phyloP scores from a whole-genome alignment of 805 yeast species.

The Wickerhamiella siamensis region DNA sequence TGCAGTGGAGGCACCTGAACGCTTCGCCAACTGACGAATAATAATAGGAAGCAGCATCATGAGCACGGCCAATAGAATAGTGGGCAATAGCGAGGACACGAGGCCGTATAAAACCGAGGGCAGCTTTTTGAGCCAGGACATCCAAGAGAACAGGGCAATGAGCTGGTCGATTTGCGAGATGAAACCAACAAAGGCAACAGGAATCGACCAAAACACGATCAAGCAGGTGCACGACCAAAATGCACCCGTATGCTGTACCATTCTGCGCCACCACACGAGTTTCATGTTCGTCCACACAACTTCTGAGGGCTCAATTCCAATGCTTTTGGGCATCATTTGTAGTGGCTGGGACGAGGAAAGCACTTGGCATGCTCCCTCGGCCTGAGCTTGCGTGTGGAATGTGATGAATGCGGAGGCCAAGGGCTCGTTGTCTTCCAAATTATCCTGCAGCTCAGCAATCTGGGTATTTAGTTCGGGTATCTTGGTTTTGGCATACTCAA shows the following conservation, averaged over 20 bases:
- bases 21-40: slow-evolving; percentile 60
- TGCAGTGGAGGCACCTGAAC: slow-evolving; percentile 55
- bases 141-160: slow-evolving; percentile 34
- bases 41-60: slow-evolving; percentile 81
- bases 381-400: slow-evolving; percentile 71
- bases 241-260: slow-evolving; percentile 43
- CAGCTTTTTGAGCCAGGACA: slow-evolving; percentile 59
- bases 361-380: slow-evolving; percentile 76
- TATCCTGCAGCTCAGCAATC: slow-evolving; percentile 43
- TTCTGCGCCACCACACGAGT: slow-evolving; percentile 41
- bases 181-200: slow-evolving; percentile 94
- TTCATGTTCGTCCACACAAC: slow-evolving; percentile 70
- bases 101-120: slow-evolving; percentile 63
- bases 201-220: slow-evolving; percentile 88
- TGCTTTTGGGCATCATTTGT: slow-evolving; percentile 33
- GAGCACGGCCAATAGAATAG: slow-evolving; percentile 62
- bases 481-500: slow-evolving; percentile 54
- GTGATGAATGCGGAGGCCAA: slow-evolving; percentile 73
- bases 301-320: slow-evolving; percentile 68
- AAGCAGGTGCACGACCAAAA: slow-evolving; percentile 43
- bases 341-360: slow-evolving; percentile 36
- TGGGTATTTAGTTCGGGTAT: slow-evolving; percentile 56
- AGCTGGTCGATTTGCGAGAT: slow-evolving; percentile 71
- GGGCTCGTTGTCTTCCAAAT: slow-evolving; percentile 42
- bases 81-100: slow-evolving; percentile 77